Percentiles rank a stretch among this genome's conserved stretches.
Evolutionary conservation across 1,139 yeast genomes (phyloP).

Genomic region (Spathaspora jeffriesii): DNA sequence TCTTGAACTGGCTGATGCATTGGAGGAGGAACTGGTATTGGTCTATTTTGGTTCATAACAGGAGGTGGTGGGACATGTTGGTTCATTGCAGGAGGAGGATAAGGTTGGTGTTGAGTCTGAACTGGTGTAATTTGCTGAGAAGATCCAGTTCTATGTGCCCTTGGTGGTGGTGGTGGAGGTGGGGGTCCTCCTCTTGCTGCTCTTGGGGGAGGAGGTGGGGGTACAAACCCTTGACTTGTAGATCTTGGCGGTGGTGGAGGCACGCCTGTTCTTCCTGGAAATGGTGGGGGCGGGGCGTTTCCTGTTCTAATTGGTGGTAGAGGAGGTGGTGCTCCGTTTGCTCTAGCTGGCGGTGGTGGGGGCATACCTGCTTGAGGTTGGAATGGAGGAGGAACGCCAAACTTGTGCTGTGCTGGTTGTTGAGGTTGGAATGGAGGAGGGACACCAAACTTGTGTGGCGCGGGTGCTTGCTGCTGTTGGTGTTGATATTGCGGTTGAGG

Average conservation of each 20-base stretch:
- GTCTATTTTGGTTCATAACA: constrained; percentile 2
- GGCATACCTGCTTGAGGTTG: constrained; percentile 18
- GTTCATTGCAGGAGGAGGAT: no score
- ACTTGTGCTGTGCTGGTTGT: constrained; percentile 8
- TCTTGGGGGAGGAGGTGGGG: constrained; percentile 13
- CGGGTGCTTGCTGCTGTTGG: constrained; percentile 5
- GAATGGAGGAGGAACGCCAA: constrained; percentile 10
- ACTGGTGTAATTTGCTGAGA: constrained; percentile 10
- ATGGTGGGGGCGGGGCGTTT: constrained; percentile 15
- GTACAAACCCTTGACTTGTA: constrained; percentile 19
- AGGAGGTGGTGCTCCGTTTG: constrained; percentile 22
- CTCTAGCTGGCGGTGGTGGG: constrained; percentile 26
- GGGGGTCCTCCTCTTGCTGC: neutral
- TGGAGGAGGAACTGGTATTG: constrained; percentile 13
- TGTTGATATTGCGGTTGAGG: constrained; percentile 8
- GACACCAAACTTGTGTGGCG: constrained; percentile 7
- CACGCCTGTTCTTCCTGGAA: constrained; percentile 17
- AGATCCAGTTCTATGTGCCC: constrained; percentile 11
- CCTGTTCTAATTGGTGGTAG: constrained; percentile 26
- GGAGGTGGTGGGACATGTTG: constrained; percentile 8
- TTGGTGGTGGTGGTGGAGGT: constrained; percentile 21
- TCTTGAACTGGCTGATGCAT: constrained; percentile 7
- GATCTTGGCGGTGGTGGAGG: constrained; percentile 36
- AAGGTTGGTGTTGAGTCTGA: constrained; percentile 4
- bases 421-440: constrained; percentile 13